phyloP scores from a whole-genome alignment of 257 asterid species.

The Penstemon newberryi region DNA sequence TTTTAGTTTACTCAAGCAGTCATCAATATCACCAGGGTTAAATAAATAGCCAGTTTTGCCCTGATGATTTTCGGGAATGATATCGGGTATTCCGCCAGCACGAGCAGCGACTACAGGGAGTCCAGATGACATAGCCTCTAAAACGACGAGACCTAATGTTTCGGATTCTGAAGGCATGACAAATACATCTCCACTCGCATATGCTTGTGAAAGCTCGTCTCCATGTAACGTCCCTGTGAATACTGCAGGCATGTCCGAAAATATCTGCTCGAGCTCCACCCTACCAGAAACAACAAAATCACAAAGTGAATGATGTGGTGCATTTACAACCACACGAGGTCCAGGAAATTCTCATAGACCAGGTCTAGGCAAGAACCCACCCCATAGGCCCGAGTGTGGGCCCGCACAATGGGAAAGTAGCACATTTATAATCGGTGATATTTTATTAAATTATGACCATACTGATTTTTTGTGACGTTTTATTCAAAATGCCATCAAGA shows the following conservation, averaged over 20 bases:
- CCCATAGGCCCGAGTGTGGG: no score
- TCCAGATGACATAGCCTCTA: constrained; percentile 99
- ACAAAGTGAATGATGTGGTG: no score
- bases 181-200: constrained; percentile 91
- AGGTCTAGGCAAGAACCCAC: no score
- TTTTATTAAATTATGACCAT: no score
- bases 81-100: constrained; percentile 96
- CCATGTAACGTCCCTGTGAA: constrained; percentile 92
- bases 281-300: constrained; percentile 33
- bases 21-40: constrained; percentile 84
- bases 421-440: no score
- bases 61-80: constrained; percentile 77
- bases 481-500: no score
- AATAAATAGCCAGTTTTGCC: constrained; percentile 81
- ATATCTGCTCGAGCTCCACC: constrained; percentile 78
- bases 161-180: constrained; percentile 95
- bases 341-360: no score
- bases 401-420: no score
- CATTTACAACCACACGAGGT: no score
- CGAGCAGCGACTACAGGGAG: constrained; percentile 95
- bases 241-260: constrained; percentile 74
- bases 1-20: constrained; percentile 74
- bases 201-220: constrained; percentile 93
- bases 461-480: no score
- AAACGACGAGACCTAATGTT: constrained; percentile 83